Evolutionary conservation across 352 stramenopile species (phyloP).

Genomic region (Pythium brachiatum): DNA sequence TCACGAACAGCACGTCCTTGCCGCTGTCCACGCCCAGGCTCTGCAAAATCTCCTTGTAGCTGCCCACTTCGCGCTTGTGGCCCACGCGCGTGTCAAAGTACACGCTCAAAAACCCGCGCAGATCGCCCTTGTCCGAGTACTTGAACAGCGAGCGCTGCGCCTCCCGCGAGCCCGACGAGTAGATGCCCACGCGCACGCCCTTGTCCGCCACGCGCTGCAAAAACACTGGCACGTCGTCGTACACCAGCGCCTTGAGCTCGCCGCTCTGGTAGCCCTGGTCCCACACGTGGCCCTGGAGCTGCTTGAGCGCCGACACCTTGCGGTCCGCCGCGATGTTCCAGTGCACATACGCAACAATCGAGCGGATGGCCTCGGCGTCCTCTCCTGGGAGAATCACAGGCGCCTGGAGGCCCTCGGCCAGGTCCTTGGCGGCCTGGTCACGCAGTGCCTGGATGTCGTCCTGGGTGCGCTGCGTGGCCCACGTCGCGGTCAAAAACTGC

Average conservation of each 20-base stretch:
- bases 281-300: slow-evolving; percentile 91
- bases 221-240: slow-evolving; percentile 87
- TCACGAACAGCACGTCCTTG: slow-evolving; percentile 86
- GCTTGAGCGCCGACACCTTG: slow-evolving; percentile 89
- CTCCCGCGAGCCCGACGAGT: slow-evolving; percentile 90
- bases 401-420: slow-evolving; percentile 27
- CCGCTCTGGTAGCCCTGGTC: slow-evolving; percentile 81
- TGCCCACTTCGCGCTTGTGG: slow-evolving; percentile 68
- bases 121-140: slow-evolving; percentile 79
- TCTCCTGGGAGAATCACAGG: slow-evolving; percentile 25
- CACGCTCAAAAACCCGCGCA: slow-evolving; percentile 64
- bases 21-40: slow-evolving; percentile 77
- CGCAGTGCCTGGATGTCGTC: slow-evolving; percentile 45
- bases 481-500: slow-evolving; percentile 59
- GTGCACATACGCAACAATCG: slow-evolving; percentile 54
- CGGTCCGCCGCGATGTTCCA: slow-evolving; percentile 72
- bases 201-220: slow-evolving; percentile 73
- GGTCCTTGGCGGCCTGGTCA: slow-evolving; percentile 44
- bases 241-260: slow-evolving; percentile 89
- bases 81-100: slow-evolving; percentile 88
- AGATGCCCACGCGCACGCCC: slow-evolving; percentile 89
- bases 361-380: slow-evolving; percentile 31
- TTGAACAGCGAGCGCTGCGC: slow-evolving; percentile 87
- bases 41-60: slow-evolving; percentile 81
- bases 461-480: slow-evolving; percentile 44